Conservation (phyloP, 2,329 filamentous ascomycete species). For the Nemania sp. region DNA sequence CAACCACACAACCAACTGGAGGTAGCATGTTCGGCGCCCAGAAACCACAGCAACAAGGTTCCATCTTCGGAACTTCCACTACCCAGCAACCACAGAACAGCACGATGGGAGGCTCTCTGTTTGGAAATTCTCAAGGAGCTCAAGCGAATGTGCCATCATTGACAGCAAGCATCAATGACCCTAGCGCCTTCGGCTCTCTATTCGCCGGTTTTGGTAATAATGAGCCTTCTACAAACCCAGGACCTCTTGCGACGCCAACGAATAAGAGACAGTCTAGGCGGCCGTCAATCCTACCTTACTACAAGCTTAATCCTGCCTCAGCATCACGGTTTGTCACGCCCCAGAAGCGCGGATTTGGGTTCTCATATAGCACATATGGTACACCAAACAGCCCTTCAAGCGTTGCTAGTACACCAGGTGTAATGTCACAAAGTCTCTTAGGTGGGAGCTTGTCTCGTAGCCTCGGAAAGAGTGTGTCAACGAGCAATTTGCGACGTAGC, state of each 20-base stretch:
- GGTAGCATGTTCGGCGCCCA: slow-evolving; percentile 67
- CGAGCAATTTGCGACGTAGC: slow-evolving; percentile 84
- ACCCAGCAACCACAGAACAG: slow-evolving; percentile 64
- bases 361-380: slow-evolving; percentile 92
- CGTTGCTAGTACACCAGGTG: slow-evolving; percentile 75
- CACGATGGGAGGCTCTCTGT: slow-evolving; percentile 65
- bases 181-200: slow-evolving; percentile 91
- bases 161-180: slow-evolving; percentile 82
- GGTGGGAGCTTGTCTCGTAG: slow-evolving; percentile 76
- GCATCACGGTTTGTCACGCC: slow-evolving; percentile 85
- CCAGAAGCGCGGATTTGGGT: slow-evolving; percentile 88
- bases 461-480: slow-evolving; percentile 88
- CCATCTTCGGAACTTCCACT: slow-evolving; percentile 61
- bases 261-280: slow-evolving; percentile 81
- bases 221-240: slow-evolving; percentile 78
- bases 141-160: slow-evolving; percentile 71
- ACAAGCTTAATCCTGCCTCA: slow-evolving; percentile 86
- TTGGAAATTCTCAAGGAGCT: slow-evolving; percentile 65
- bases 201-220: slow-evolving; percentile 78
- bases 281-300: slow-evolving; percentile 83
- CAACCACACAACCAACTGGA: slow-evolving; percentile 57
- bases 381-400: slow-evolving; percentile 79
- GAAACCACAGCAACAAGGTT: slow-evolving; percentile 58
- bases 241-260: slow-evolving; percentile 91
- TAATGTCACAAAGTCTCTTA: slow-evolving; percentile 74